These are phyloP conservation scores for Aureobasidium lini DNA, from an alignment of 2,329 filamentous ascomycete genomes.

Conservation along the genomic window DNA sequence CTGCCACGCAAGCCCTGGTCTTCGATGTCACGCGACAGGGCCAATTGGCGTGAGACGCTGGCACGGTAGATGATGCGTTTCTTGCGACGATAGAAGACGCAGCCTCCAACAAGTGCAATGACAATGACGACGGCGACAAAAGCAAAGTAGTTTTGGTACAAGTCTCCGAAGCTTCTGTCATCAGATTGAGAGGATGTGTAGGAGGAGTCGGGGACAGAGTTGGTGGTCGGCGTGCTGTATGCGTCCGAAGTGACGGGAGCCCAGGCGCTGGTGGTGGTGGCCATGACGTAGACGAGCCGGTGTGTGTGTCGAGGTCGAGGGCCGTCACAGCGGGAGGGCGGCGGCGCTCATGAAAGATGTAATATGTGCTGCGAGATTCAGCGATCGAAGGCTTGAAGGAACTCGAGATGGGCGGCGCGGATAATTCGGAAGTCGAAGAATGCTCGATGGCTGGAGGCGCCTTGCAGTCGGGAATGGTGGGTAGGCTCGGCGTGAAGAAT, in stretches of 20 bases:
- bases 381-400: not conserved
- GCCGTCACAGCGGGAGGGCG: not conserved
- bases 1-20: constrained; percentile 19
- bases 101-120: constrained; percentile 36
- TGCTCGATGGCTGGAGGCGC: not conserved
- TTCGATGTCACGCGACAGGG: constrained; percentile 31
- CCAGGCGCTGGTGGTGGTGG: not conserved
- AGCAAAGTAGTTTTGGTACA: constrained; percentile 47
- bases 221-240: not conserved
- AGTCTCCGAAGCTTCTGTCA: constrained; percentile 5
- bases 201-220: not conserved
- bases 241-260: not conserved
- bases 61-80: constrained; percentile 20
- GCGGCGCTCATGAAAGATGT: not conserved
- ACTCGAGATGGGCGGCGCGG: not conserved
- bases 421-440: not conserved
- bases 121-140: constrained; percentile 48
- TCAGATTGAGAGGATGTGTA: not conserved
- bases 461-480: not conserved
- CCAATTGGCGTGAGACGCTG: constrained; percentile 24
- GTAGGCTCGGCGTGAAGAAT: not conserved
- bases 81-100: constrained; percentile 39
- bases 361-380: too few relatives aligned
- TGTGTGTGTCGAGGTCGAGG: not conserved
- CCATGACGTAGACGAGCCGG: not conserved